Base-by-base conservation (phyloP, 106 monocot genomes). In the Dendrobium nobile region DNA sequence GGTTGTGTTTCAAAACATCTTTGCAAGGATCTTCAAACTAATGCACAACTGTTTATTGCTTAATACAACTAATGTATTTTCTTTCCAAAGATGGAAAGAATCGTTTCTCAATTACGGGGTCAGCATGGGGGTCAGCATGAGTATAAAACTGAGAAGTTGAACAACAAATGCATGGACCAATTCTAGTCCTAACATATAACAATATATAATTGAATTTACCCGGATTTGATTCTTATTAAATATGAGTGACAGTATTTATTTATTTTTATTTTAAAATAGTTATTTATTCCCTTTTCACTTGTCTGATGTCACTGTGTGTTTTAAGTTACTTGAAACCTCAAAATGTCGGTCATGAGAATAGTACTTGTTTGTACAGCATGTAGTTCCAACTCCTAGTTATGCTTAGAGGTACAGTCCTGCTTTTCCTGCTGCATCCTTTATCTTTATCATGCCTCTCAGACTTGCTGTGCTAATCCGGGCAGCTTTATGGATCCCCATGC, bases 1-100 rank as follows among this genome's bases (percentile, higher is more conserved):
- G 93, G 98, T 93, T 47, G 48, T 74, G 61, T 51, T 51, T 28
- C 3, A 51, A 28, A 28, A 33, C 40, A 72, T 72, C 20, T 72
- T 72, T 1, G 41, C 74, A 43, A 43, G 73, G 19, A 42, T 24
- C 16, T 41, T 74, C 42, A 42, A 74, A 37, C 22, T 67, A 67
- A 67, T 67, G n/a, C 67, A 67, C 24, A 22, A 7, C 18, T 26
- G 67, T 67, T 11, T 56, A 11, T 19, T 56, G 56, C 56, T 56
- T 56, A 56, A 56, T 18, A 56, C 56, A 56, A 56, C 19, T 56
- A 4, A 56, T 56, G 15, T 16, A 56, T 3, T 16, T 54, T 54
- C 54, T 54, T 54, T 56, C 9, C 45, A 11, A 56, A 56, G 56
- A 56, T 11, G 13, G 56, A 56, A 56, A 56, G 56, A 56, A 56